Conservation (phyloP, 495 filamentous ascomycete genomes). For the Penicillium manginii region DNA sequence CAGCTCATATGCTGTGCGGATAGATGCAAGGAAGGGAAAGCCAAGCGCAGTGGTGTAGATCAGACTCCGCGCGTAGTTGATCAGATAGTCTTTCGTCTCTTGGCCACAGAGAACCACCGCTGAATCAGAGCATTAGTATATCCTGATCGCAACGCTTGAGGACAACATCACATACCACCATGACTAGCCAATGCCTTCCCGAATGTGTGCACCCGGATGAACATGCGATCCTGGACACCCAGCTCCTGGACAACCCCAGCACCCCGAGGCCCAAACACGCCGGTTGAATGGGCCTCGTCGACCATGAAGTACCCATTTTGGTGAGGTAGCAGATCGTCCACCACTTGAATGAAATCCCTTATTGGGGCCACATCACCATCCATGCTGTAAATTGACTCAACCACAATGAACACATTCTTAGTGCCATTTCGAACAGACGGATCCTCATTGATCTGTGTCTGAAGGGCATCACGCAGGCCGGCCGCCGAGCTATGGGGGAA, state of each 20-base stretch:
- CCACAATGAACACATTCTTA: conserved; percentile 61
- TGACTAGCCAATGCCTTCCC: conserved; percentile 75
- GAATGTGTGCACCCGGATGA: conserved; percentile 74
- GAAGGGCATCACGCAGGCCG: conserved; percentile 45
- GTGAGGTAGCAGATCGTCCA: conserved; percentile 58
- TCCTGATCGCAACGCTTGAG: neutral
- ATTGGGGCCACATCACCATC: conserved; percentile 76
- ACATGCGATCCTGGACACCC: conserved; percentile 67
- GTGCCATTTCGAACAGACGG: conserved; percentile 33
- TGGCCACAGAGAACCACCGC: conserved; percentile 52
- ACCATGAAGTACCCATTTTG: conserved; percentile 71
- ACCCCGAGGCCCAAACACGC: conserved; percentile 64
- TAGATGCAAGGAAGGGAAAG: conserved; percentile 53
- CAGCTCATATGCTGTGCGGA: conserved; percentile 50
- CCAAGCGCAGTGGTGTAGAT: conserved; percentile 54
- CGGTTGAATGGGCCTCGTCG: conserved; percentile 80
- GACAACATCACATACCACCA: conserved; percentile 58
- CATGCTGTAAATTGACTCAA: conserved; percentile 85
- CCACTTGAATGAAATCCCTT: conserved; percentile 55
- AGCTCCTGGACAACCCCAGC: conserved; percentile 68
- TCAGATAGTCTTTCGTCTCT: conserved; percentile 43
- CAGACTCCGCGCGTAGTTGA: conserved; percentile 53
- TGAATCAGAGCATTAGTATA: conserved; percentile 1
- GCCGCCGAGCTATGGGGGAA: conserved; percentile 67
- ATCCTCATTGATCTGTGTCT: conserved; percentile 34